Conservation (phyloP, 352 stramenopile genomes). For the Phytophthora sansomeana region DNA sequence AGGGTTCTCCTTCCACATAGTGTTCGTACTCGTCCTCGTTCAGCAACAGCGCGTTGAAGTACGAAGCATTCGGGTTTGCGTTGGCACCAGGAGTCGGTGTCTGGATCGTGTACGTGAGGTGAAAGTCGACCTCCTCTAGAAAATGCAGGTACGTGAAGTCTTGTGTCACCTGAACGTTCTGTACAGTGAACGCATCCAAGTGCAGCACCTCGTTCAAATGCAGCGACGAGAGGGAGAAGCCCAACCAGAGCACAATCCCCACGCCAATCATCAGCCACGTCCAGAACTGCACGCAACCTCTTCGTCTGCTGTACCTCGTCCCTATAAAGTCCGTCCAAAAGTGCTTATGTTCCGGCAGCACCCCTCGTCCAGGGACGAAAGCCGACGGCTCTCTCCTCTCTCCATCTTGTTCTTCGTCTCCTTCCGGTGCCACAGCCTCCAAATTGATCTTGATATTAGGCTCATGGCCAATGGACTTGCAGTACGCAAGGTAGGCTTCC, state of each 20-base stretch:
- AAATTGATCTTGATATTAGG: conserved; percentile 79
- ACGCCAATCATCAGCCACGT: conserved; percentile 45
- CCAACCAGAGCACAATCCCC: conserved; percentile 33
- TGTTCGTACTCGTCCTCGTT: conserved; percentile 60
- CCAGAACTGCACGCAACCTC: conserved; percentile 41
- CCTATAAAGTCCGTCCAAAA: conserved; percentile 58
- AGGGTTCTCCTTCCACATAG: conserved; percentile 60
- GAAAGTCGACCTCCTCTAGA: conserved; percentile 64
- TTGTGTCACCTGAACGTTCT: conserved; percentile 55
- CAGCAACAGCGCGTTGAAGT: conserved; percentile 68
- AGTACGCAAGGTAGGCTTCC: conserved; percentile 93
- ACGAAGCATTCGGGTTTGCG: conserved; percentile 29
- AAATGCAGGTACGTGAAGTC: conserved; percentile 68
- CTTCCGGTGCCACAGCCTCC: conserved; percentile 61
- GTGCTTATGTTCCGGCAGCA: conserved; percentile 43
- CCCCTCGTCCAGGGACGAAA: conserved; percentile 35
- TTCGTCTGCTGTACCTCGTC: conserved; percentile 44
- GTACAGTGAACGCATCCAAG: conserved; percentile 60
- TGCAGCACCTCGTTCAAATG: conserved; percentile 69
- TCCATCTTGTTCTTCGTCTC: conserved; percentile 38
- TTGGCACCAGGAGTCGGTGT: conserved; percentile 21
- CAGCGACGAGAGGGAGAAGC: conserved; percentile 39
- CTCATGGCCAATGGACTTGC: conserved; percentile 84
- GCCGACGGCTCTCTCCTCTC: conserved; percentile 21
- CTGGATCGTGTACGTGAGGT: conserved; percentile 59